These are phyloP conservation scores for Populus euphratica DNA, from an alignment of 345 rosid species.

Conservation along the genomic window DNA sequence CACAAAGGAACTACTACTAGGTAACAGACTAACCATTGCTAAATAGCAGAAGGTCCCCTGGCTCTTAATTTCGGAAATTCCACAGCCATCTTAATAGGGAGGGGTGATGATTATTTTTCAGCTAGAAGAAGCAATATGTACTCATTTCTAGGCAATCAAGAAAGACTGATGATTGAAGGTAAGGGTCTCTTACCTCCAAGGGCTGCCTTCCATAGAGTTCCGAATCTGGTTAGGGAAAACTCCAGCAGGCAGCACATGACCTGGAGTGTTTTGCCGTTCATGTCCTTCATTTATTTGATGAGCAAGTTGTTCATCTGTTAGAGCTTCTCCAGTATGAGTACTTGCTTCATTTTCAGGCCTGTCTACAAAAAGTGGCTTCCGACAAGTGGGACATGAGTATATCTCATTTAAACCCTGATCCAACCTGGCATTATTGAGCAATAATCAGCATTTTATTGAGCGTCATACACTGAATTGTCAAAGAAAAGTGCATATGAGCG, in stretches of 20 bases:
- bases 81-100: not conserved
- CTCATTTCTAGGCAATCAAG: conserved; percentile 5
- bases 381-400: conserved; percentile 95
- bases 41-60: conserved; percentile 1
- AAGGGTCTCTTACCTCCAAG: conserved; percentile 66
- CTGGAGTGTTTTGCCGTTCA: conserved; percentile 55
- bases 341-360: conserved; percentile 59
- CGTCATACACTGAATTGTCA: conserved; percentile 2
- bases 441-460: conserved; percentile 24
- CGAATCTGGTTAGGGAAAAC: conserved; percentile 62
- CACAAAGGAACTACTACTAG: not conserved
- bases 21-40: not conserved
- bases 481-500: conserved; percentile 2
- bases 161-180: conserved; percentile 8
- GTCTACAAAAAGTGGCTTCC: conserved; percentile 85
- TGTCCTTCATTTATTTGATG: conserved; percentile 60
- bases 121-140: conserved; percentile 3
- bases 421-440: conserved; percentile 61
- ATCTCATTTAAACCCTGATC: conserved; percentile 94
- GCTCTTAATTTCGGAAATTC: not conserved
- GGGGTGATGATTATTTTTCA: not conserved
- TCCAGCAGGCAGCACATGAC: conserved; percentile 53
- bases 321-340: conserved; percentile 44
- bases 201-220: conserved; percentile 54
- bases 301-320: conserved; percentile 75